These are phyloP conservation scores for Fraxinus xanthoxyloides DNA, from an alignment of 305 asterid genomes.

Conservation along the genomic window DNA sequence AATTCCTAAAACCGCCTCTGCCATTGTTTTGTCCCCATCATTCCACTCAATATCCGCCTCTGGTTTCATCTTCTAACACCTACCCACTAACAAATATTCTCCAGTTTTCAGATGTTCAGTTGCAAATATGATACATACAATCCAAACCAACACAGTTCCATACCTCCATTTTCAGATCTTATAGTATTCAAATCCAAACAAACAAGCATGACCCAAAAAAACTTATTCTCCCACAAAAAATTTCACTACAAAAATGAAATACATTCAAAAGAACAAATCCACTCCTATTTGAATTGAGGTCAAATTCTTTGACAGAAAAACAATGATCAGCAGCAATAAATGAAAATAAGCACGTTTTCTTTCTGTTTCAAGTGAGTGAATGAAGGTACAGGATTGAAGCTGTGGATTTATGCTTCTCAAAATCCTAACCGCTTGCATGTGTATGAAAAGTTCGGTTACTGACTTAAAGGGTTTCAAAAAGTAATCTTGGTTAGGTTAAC, in stretches of 20 bases:
- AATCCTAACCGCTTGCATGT: background rate
- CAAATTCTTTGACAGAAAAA: background rate
- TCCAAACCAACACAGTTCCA: background rate
- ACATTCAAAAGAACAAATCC: background rate
- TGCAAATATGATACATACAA: background rate
- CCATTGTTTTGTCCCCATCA: slow-evolving; percentile 45
- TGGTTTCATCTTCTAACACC: background rate
- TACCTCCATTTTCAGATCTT: background rate
- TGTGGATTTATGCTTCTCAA: background rate
- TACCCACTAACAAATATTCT: background rate
- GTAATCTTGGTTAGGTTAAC: background rate
- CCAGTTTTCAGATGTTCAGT: background rate
- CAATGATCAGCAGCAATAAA: background rate
- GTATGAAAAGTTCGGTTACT: background rate
- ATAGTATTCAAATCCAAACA: background rate
- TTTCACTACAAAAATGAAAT: background rate
- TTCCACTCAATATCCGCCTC: slow-evolving; percentile 25
- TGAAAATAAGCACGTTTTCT: background rate
- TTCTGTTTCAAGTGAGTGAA: background rate
- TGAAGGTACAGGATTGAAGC: background rate
- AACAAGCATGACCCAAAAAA: background rate
- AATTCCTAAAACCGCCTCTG: slow-evolving; percentile 44
- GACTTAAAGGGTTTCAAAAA: background rate
- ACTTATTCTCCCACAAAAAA: no score
- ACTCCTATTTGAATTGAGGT: background rate